Conservation (phyloP, 495 filamentous ascomycete species). For the Aspergillus incahuasiensis region DNA sequence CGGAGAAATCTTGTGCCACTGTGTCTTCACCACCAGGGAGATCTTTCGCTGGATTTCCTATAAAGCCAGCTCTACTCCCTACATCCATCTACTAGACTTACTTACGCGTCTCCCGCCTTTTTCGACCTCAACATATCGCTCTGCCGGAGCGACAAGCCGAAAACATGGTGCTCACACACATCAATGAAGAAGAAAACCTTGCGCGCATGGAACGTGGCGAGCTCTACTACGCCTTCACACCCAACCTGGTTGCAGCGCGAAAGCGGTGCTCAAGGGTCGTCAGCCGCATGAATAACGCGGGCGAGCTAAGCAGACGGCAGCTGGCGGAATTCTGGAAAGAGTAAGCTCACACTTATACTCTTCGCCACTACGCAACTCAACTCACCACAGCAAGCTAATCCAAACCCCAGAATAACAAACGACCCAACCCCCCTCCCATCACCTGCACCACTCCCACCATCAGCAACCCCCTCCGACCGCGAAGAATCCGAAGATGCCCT, state of each 20-base stretch:
- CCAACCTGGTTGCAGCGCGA: slow-evolving; percentile 4
- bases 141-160: too few relatives aligned
- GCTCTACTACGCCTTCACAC: slow-evolving; percentile 14
- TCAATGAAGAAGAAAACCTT: slow-evolving; percentile 10
- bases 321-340: slow-evolving; percentile 8
- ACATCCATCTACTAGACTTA: too few relatives aligned
- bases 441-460: neutral
- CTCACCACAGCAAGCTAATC: neutral
- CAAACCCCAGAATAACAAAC: slow-evolving; percentile 6
- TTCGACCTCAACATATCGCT: too few relatives aligned
- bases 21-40: too few relatives aligned
- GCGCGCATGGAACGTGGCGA: slow-evolving; percentile 14
- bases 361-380: neutral
- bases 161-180: neutral
- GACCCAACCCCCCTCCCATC: neutral
- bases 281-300: slow-evolving; percentile 1
- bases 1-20: too few relatives aligned
- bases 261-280: slow-evolving; percentile 7
- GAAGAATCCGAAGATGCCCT: slow-evolving; percentile 48
- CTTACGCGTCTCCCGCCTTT: too few relatives aligned
- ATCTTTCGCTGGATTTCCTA: too few relatives aligned
- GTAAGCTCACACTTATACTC: neutral
- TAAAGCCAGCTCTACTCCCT: too few relatives aligned
- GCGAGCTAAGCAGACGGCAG: neutral
- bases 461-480: neutral